Evolutionary conservation across 192 early-diverging fungal genomes (phyloP).

Genomic region (Gryganskiella cystojenkinii): DNA sequence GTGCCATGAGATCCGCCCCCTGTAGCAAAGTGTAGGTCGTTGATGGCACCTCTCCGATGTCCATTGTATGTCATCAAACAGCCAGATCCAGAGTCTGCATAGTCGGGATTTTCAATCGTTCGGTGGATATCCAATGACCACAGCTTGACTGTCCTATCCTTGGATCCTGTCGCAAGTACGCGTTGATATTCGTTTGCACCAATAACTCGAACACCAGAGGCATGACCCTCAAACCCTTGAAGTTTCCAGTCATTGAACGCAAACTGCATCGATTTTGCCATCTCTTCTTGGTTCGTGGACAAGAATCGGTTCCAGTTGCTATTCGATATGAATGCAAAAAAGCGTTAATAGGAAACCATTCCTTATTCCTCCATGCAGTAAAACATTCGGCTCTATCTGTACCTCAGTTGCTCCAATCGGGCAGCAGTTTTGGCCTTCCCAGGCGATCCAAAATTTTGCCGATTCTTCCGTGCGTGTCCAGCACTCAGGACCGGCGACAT

Average conservation of each 20-base stretch:
- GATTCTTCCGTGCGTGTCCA: slow-evolving; percentile 25
- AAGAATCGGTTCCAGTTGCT: slow-evolving; percentile 73
- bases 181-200: slow-evolving; percentile 63
- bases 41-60: slow-evolving; percentile 58
- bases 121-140: slow-evolving; percentile 70
- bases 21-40: slow-evolving; percentile 64
- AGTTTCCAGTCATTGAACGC: slow-evolving; percentile 71
- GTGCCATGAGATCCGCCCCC: slow-evolving; percentile 54
- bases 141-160: slow-evolving; percentile 69
- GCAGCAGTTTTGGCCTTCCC: slow-evolving; percentile 45
- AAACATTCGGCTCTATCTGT: too few species aligned
- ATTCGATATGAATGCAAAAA: neutral
- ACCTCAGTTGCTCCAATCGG: slow-evolving; percentile 45
- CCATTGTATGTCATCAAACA: slow-evolving; percentile 64
- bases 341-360: neutral
- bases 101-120: slow-evolving; percentile 64
- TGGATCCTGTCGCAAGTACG: slow-evolving; percentile 67
- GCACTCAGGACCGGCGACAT: slow-evolving; percentile 34
- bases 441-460: slow-evolving; percentile 49
- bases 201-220: slow-evolving; percentile 59
- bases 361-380: too few species aligned
- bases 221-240: slow-evolving; percentile 69
- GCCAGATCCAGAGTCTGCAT: slow-evolving; percentile 60
- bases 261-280: slow-evolving; percentile 74
- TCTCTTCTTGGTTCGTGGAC: slow-evolving; percentile 72